Percentiles rank a stretch among this genome's conserved stretches.
Evolutionary conservation across 192 early-diverging fungal genomes (phyloP).

Genomic region (Coemansia sp.): DNA sequence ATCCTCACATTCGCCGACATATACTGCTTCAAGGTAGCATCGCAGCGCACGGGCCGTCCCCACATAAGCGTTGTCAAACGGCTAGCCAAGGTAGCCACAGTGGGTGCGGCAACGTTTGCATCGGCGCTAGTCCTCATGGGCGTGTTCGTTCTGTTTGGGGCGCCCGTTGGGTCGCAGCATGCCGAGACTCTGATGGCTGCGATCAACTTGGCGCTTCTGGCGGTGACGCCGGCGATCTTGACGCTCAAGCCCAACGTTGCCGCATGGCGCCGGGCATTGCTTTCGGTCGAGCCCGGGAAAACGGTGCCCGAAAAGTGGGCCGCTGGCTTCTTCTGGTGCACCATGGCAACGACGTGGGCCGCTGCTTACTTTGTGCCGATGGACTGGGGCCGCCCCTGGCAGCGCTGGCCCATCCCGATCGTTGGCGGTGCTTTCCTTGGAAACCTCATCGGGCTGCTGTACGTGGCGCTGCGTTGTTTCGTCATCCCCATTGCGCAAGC

Average conservation of each 20-base stretch:
- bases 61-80: constrained; percentile 8
- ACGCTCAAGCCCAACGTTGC: constrained; percentile 22
- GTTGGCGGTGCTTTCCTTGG: constrained; percentile 50
- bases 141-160: constrained; percentile 45
- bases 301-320: constrained; percentile 52
- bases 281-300: constrained; percentile 13
- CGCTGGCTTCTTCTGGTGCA: constrained; percentile 49
- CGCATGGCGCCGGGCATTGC: constrained; percentile 32
- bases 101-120: constrained; percentile 15
- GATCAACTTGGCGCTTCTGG: constrained; percentile 39
- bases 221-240: constrained; percentile 42
- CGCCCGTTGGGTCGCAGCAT: constrained; percentile 32
- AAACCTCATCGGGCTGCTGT: constrained; percentile 37
- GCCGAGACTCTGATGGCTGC: constrained; percentile 38
- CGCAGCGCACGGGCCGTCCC: background rate
- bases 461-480: constrained; percentile 43
- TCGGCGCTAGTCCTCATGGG: constrained; percentile 7
- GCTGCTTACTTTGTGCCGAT: constrained; percentile 49
- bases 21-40: constrained; percentile 39
- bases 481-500: constrained; percentile 30
- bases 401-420: constrained; percentile 52
- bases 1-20: constrained; percentile 37
- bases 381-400: constrained; percentile 58
- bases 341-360: constrained; percentile 31
- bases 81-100: constrained; percentile 4